These are phyloP conservation scores for Penstemon davidsonii DNA, from an alignment of 257 asterid species.

Conservation along the genomic window DNA sequence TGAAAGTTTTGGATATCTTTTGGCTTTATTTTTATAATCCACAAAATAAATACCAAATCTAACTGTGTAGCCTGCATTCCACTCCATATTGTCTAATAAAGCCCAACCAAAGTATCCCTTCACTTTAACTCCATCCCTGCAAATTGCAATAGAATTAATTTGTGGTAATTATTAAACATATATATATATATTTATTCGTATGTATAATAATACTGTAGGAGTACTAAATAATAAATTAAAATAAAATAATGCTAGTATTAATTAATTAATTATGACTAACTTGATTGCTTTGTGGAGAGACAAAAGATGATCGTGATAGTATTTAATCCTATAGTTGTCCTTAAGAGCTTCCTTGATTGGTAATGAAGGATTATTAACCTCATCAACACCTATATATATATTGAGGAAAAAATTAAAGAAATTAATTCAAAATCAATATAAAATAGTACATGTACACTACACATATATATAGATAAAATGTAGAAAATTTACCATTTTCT, in stretches of 20 bases:
- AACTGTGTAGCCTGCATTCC: slow-evolving; percentile 9
- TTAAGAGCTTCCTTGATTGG: not conserved
- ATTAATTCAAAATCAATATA: too few species aligned
- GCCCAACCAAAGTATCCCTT: slow-evolving; percentile 15
- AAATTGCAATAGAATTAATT: not conserved
- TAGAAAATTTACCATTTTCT: slow-evolving; percentile 30
- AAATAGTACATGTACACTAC: not conserved
- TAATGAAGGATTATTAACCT: not conserved
- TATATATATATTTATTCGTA: too few species aligned
- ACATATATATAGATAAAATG: too few species aligned
- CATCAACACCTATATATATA: not conserved
- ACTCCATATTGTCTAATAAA: not conserved
- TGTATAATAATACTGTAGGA: too few species aligned
- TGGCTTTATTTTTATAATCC: not conserved
- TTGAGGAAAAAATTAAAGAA: too few species aligned
- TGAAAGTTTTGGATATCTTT: not conserved
- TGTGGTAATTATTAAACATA: too few species aligned
- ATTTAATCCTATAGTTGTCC: slow-evolving; percentile 1
- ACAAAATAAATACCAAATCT: slow-evolving; percentile 6
- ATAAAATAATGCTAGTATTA: too few species aligned
- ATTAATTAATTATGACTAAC: not conserved
- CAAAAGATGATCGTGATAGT: slow-evolving; percentile 28
- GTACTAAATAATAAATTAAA: too few species aligned
- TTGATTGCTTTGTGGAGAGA: slow-evolving; percentile 20
- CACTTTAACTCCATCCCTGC: slow-evolving; percentile 2